Conservation (phyloP, 768 basidiomycete species). For the Candolleomyces efflorescens region DNA sequence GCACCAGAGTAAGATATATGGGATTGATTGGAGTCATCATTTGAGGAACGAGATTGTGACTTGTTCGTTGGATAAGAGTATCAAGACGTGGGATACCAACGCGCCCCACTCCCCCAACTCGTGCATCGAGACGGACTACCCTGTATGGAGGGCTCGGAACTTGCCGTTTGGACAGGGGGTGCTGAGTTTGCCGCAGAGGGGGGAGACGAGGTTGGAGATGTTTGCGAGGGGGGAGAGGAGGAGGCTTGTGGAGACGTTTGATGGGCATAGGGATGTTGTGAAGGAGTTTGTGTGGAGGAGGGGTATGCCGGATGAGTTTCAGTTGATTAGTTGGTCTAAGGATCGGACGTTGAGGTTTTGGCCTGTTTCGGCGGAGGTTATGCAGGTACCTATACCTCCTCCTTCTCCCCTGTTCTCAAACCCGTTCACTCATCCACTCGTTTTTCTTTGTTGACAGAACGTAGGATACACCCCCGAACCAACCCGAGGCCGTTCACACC, state of each 20-base stretch:
- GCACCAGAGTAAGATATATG: slow-evolving; percentile 92
- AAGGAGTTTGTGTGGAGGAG: slow-evolving; percentile 98
- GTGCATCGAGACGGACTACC: slow-evolving; percentile 72
- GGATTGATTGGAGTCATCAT: slow-evolving; percentile 92
- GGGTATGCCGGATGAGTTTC: slow-evolving; percentile 55
- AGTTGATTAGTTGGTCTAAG: slow-evolving; percentile 71
- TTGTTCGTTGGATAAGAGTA: slow-evolving; percentile 90
- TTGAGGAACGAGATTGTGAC: slow-evolving; percentile 79
- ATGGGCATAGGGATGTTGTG: slow-evolving; percentile 89
- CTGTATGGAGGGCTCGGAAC: slow-evolving; percentile 92
- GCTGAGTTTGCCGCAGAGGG: slow-evolving; percentile 83
- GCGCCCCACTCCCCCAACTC: slow-evolving; percentile 35
- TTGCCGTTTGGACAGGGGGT: slow-evolving; percentile 91
- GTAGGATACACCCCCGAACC: slow-evolving; percentile 39
- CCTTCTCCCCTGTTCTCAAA: no score
- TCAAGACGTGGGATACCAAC: slow-evolving; percentile 80
- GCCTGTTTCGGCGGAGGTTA: slow-evolving; percentile 71
- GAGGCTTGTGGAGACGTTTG: slow-evolving; percentile 66
- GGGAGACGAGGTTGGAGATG: slow-evolving; percentile 82
- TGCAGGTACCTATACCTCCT: no score
- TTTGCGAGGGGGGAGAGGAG: slow-evolving; percentile 45
- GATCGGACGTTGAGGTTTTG: slow-evolving; percentile 90
- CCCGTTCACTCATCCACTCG: no score
- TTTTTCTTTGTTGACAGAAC: slow-evolving; percentile 34
- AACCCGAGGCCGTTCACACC: slow-evolving; percentile 26